Base-by-base conservation (phyloP, 2,329 filamentous ascomycete genomes). In the Colletotrichum gigasporum region DNA sequence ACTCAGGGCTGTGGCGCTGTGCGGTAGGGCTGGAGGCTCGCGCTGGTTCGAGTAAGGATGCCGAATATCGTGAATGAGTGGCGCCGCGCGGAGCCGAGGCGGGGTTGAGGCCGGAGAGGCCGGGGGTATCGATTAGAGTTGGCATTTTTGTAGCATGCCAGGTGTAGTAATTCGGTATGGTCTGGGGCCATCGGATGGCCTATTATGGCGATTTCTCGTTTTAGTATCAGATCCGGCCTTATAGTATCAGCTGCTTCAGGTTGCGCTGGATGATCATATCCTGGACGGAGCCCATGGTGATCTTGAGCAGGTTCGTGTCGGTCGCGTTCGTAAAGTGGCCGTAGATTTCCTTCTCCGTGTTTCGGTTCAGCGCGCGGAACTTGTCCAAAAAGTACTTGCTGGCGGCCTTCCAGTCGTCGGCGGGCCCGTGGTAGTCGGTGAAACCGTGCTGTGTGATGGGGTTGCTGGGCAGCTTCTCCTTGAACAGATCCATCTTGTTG, bases 181-280 rank as follows among this genome's bases (percentile, higher is more conserved):
- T 51, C 14, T 35, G 34, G 28, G 35, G 41, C 55, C 41, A 50
- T 4, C 11, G 7, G 14, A 18, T n/a, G 56, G 9, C 47, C 42
- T 16, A 61, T 48, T 30, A 63, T 65, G 8, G 51, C 32, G 20
- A 24, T n/a, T n/a, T n/a, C n/a, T n/a, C n/a, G n/a, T n/a, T n/a
- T n/a, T n/a, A n/a, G n/a, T n/a, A n/a, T n/a, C n/a, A 44, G 34
- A 28, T 47, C 52, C 58, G 52, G 35, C 44, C 57, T 85, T 79
- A 92, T 78, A 92, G 81, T 73, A 94, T 92, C 72, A 94, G 82
- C 78, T 91, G 90, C 79, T 93, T 92, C 59, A 94, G 83, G 75
- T 94, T 94, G 75, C 90, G 90, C 78, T 94, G 91, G 72, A 94
- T 93, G 71, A 94, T 92, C 89, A 93, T 95, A 76, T 95, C 92